These are phyloP conservation scores for Fraxinus platypoda DNA, from an alignment of 305 asterid genomes.

Conservation along the genomic window DNA sequence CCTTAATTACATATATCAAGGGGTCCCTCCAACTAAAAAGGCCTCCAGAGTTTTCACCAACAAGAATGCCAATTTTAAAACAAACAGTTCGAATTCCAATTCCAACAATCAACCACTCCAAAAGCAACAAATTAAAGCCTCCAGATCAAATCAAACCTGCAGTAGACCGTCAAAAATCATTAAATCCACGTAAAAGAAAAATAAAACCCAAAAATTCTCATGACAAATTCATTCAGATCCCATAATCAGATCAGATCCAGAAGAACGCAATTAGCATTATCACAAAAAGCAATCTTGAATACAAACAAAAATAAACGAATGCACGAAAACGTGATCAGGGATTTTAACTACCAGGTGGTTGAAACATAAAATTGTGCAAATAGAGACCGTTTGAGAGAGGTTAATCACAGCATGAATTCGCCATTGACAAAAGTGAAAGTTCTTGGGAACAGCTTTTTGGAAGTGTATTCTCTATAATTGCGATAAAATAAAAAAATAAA, in stretches of 20 bases:
- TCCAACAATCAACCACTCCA: constrained; percentile 19
- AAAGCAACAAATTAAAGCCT: constrained; percentile 23
- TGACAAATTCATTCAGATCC: constrained; percentile 34
- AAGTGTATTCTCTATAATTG: constrained; percentile 47
- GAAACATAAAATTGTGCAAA: constrained; percentile 22
- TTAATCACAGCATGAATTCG: constrained; percentile 46
- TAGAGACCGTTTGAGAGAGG: constrained; percentile 27
- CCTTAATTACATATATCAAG: constrained; percentile 25
- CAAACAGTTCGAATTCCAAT: constrained; percentile 17
- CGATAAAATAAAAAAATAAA: constrained; percentile 14
- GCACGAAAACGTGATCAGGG: constrained; percentile 15
- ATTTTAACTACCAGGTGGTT: constrained; percentile 37
- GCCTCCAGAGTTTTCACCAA: constrained; percentile 29
- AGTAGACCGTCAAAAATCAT: constrained; percentile 24
- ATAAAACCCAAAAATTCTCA: constrained; percentile 6
- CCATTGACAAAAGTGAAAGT: constrained; percentile 51
- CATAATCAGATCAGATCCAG: constrained; percentile 60
- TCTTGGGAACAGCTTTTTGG: constrained; percentile 49
- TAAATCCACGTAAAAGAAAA: constrained; percentile 20
- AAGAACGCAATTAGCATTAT: constrained; percentile 27
- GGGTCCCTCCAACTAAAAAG: constrained; percentile 28
- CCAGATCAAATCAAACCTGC: constrained; percentile 46
- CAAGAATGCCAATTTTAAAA: constrained; percentile 21
- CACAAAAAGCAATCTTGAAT: constrained; percentile 17
- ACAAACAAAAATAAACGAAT: constrained; percentile 1